Conservation (phyloP, 73 alveolate species). For the Paramecium biaurelia region DNA sequence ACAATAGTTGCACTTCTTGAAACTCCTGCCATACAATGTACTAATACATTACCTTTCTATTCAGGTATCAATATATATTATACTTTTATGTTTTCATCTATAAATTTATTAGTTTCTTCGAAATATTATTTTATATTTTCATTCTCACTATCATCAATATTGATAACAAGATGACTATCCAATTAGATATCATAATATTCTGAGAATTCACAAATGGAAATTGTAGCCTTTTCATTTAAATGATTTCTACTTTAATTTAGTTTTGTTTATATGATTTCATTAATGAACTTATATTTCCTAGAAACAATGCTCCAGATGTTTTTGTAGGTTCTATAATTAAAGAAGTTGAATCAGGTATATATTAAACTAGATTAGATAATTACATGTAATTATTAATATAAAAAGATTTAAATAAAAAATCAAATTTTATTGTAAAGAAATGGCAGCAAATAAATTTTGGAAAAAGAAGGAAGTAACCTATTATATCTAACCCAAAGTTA, state of each 20-base stretch:
- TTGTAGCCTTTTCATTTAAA: neutral
- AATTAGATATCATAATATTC: neutral
- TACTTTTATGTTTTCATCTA: neutral
- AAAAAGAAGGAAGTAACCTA: slow-evolving; percentile 33
- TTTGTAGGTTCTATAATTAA: neutral
- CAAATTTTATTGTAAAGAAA: neutral
- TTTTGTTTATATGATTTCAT: neutral
- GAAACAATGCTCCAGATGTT: neutral
- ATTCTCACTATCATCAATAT: neutral
- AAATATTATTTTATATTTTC: neutral
- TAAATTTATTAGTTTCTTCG: neutral
- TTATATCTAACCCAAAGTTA: neutral
- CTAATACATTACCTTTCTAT: slow-evolving; percentile 63
- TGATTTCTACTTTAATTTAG: neutral
- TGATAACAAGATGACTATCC: neutral
- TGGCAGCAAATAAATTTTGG: slow-evolving; percentile 50
- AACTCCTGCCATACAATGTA: slow-evolving; percentile 91
- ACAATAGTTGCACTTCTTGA: slow-evolving; percentile 90
- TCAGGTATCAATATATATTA: too few relatives aligned
- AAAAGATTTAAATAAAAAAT: slow-evolving; percentile 44
- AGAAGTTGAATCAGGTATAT: neutral
- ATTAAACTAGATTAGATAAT: neutral
- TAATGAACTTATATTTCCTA: neutral
- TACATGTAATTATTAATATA: neutral
- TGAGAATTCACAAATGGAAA: neutral